Evolutionary conservation across 2,329 filamentous ascomycete species (phyloP).

Genomic region (Exophiala alcalophila): DNA sequence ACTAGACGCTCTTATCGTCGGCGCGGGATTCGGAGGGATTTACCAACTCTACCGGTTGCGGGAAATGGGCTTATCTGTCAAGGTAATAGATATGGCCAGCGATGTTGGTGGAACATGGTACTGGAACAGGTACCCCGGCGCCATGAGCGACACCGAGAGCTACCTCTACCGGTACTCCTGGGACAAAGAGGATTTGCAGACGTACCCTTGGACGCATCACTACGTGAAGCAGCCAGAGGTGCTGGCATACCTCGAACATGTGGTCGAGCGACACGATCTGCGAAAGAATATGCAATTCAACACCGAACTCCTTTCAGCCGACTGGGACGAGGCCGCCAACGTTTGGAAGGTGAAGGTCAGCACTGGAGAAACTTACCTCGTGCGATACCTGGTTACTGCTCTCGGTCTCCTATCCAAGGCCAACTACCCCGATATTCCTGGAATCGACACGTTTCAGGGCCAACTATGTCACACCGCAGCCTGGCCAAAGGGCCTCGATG

Average conservation of each 20-base stretch:
- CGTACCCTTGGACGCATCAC: conserved; percentile 22
- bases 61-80: conserved; percentile 47
- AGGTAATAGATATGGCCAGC: conserved; percentile 53
- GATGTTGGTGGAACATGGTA: conserved; percentile 42
- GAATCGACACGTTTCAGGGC: conserved; percentile 41
- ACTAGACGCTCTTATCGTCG: conserved; percentile 34
- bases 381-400: conserved; percentile 40
- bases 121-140: conserved; percentile 42
- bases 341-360: conserved; percentile 46
- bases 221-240: conserved; percentile 38
- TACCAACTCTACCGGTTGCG: conserved; percentile 54
- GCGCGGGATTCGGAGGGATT: conserved; percentile 42
- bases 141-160: conserved; percentile 31
- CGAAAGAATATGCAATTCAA: conserved; percentile 48
- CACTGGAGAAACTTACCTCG: conserved; percentile 38
- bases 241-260: conserved; percentile 47
- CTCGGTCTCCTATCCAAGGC: conserved; percentile 41
- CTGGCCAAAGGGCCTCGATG: conserved; percentile 36
- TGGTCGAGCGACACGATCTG: conserved; percentile 46
- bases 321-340: conserved; percentile 37
- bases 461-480: conserved; percentile 41
- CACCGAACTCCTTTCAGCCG: conserved; percentile 41
- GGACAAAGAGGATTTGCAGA: conserved; percentile 30
- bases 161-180: conserved; percentile 41
- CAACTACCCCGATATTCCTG: conserved; percentile 39